phyloP scores from a whole-genome alignment of 192 early-diverging fungal genomes.

The Coemansia sp. region DNA sequence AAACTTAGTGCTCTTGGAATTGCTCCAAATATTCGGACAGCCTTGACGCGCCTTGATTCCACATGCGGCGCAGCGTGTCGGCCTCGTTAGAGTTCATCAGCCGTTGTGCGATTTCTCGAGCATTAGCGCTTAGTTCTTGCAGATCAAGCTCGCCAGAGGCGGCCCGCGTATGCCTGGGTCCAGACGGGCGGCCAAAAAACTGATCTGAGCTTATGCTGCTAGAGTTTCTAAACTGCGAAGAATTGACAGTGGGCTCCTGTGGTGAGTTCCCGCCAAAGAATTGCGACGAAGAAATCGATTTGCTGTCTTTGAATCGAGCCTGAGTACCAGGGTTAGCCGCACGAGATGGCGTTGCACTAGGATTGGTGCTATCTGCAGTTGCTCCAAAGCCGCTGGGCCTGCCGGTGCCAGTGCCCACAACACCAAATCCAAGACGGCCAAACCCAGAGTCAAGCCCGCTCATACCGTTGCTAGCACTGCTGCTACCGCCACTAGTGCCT shows the following conservation, averaged over 20 bases:
- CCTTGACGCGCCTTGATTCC: constrained; percentile 44
- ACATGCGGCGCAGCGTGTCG: constrained; percentile 53
- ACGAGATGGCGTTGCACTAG: constrained; percentile 4
- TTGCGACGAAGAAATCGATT: constrained; percentile 36
- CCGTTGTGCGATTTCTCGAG: constrained; percentile 54
- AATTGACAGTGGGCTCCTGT: constrained; percentile 8
- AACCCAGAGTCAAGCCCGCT: constrained; percentile 71
- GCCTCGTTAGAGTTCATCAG: constrained; percentile 55
- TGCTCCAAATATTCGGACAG: constrained; percentile 51
- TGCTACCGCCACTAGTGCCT: neutral
- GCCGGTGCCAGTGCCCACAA: constrained; percentile 21
- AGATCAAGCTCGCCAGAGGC: constrained; percentile 69
- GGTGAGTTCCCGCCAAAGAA: constrained; percentile 20
- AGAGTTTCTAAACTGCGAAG: constrained; percentile 68
- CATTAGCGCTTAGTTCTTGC: constrained; percentile 53
- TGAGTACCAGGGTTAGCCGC: neutral
- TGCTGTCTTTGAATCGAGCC: constrained; percentile 14
- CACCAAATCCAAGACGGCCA: constrained; percentile 65
- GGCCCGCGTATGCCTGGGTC: constrained; percentile 61
- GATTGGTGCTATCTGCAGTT: constrained; percentile 10
- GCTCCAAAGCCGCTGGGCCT: constrained; percentile 58
- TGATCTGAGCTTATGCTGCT: constrained; percentile 91
- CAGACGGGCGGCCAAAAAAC: constrained; percentile 81
- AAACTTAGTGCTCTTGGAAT: constrained; percentile 43
- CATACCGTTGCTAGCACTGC: constrained; percentile 3